A percentile compares a stretch with the other conserved stretches of the same genome.
phyloP scores from a whole-genome alignment of 2,329 filamentous ascomycete genomes.

The Calonectria hongkongensis region DNA sequence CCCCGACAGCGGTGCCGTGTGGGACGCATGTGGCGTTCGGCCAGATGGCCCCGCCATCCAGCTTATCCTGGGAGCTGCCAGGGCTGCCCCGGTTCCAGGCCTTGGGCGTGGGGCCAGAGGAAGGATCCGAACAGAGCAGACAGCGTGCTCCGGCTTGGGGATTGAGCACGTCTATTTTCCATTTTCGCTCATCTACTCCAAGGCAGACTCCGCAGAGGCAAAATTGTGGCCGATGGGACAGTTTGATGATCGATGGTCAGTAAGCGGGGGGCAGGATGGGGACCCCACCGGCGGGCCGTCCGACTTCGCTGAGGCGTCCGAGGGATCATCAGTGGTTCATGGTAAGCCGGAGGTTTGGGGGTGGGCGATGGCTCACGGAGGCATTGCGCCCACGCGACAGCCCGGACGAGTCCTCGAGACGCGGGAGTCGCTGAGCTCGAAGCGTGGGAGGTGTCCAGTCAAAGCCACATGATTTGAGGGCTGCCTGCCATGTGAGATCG shows the following conservation, averaged over 20 bases:
- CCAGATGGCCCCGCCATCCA: slow-evolving; percentile 50
- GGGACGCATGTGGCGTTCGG: slow-evolving; percentile 52
- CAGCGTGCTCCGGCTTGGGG: slow-evolving; percentile 6
- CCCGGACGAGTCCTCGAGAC: slow-evolving; percentile 24
- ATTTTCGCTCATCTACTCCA: slow-evolving; percentile 41
- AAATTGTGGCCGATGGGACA: slow-evolving; percentile 39
- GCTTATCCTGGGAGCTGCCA: slow-evolving; percentile 46
- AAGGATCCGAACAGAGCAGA: slow-evolving; percentile 44
- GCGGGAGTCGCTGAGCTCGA: slow-evolving; percentile 16
- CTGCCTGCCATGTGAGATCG: slow-evolving; percentile 4
- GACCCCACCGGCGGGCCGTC: slow-evolving; percentile 38
- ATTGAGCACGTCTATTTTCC: slow-evolving; percentile 40
- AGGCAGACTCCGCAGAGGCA: slow-evolving; percentile 36
- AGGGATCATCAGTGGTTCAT: slow-evolving; percentile 28
- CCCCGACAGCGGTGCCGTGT: slow-evolving; percentile 48
- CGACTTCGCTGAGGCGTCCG: slow-evolving; percentile 42
- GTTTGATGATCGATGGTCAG: slow-evolving; percentile 20
- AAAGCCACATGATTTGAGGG: slow-evolving; percentile 32
- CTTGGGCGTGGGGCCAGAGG: slow-evolving; percentile 48
- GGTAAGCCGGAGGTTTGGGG: slow-evolving; percentile 9
- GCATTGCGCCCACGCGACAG: slow-evolving; percentile 35
- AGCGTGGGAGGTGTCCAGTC: slow-evolving; percentile 35
- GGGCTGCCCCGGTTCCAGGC: slow-evolving; percentile 47
- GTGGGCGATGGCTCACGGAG: background rate
- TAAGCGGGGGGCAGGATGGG: slow-evolving; percentile 31